Evolutionary conservation across 495 filamentous ascomycete genomes (phyloP), one percentile per base, ranked within the genome.

Genomic region (Podospora pseudopauciseta): DNA sequence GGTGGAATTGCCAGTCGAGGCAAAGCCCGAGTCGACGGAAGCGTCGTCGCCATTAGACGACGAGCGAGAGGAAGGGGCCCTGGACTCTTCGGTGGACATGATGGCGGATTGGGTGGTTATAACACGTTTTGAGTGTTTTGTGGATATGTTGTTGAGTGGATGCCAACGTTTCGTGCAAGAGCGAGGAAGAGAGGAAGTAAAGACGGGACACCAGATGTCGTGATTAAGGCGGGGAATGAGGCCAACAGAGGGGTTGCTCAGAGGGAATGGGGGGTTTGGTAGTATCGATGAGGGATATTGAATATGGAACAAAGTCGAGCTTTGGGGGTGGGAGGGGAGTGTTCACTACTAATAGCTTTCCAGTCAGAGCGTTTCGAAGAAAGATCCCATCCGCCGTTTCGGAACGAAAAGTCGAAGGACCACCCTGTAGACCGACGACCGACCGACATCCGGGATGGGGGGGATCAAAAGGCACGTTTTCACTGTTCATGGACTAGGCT

Each of bases 11-110:
- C 83, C 81, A 63, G 85, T 90, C 71, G 91, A 94, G 64, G 87
- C 91, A 82, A 97, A 98, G 65, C 96, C 95, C 57, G 95, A 98
- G 79, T 98, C 95, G 65, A 83, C 82, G 54, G 80, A 83, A 19
- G 74, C 71, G 54, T 75, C 74, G 69, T 76, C 79, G 49, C 72
- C 74, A 27, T 79, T 72, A 3, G 80, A 81, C 18, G 79, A 76
- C 18, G 73, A 68, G 67, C 69, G 64, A 18, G 79, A 76, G 6
- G 77, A 75, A 28, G 71, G 73, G 49, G 73, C 70, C 28, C 69
- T 70, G 16, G 60, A 62, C 27, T 71, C 54, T 67, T 69, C 67
- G 60, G 73, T 68, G 44, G 68, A 71, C 78, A 80, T 80, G 65
- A 71, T 77, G 75, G 65, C 60, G 18, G 28, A 1, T 63, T 28